A percentile compares a stretch with the other conserved stretches of the same genome.
Evolutionary conservation across 257 asterid species (phyloP).

Genomic region (Penstemon davidsonii): DNA sequence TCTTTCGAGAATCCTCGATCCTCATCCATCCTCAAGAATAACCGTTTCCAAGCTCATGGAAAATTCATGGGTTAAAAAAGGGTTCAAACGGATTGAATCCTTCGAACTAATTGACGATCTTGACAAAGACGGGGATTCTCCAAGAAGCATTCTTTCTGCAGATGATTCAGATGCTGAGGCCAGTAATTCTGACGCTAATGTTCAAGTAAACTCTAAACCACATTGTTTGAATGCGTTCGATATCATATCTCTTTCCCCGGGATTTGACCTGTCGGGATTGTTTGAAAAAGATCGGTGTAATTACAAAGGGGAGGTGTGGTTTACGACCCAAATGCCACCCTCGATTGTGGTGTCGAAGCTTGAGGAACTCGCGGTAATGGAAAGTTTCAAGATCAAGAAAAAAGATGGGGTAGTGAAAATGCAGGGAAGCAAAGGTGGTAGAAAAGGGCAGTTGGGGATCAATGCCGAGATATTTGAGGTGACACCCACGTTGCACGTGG

Average conservation of each 20-base stretch:
- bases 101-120: conserved; percentile 7
- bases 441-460: conserved; percentile 72
- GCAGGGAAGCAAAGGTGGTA: conserved; percentile 59
- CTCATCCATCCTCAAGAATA: conserved; percentile 61
- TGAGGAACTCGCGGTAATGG: conserved; percentile 65
- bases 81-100: conserved; percentile 43
- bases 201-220: conserved; percentile 30
- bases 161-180: conserved; percentile 40
- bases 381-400: conserved; percentile 60
- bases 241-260: conserved; percentile 68
- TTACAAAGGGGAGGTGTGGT: conserved; percentile 45
- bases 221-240: conserved; percentile 76
- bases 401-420: conserved; percentile 65
- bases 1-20: conserved; percentile 70
- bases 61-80: conserved; percentile 73
- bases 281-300: conserved; percentile 45
- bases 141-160: conserved; percentile 42
- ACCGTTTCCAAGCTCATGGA: conserved; percentile 65
- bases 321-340: conserved; percentile 61
- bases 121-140: conserved; percentile 33
- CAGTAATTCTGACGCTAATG: conserved; percentile 15
- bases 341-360: conserved; percentile 57
- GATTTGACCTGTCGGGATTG: conserved; percentile 76
- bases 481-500: conserved; percentile 83
- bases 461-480: conserved; percentile 90